Evolutionary conservation across 495 filamentous ascomycete species (phyloP), one percentile per base, ranked within the genome.

Genomic region (Aspergillus asperescens): DNA sequence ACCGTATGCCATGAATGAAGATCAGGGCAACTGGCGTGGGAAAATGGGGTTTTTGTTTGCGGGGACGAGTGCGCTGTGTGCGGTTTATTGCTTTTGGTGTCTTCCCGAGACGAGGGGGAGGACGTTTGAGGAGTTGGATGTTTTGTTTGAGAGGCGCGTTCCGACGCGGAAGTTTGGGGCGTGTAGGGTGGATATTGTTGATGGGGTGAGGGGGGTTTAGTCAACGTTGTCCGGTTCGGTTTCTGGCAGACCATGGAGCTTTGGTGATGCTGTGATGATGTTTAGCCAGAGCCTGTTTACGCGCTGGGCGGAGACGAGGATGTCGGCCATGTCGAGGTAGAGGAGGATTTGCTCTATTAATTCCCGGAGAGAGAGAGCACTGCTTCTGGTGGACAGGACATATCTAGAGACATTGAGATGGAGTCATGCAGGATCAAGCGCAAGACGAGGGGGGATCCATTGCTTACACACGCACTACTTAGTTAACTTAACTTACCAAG

Each of bases 21-120:
- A 82, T 46, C 64, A 82, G 43, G 82, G 72, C 0, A 75, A 86
- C 56, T 71, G 82, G 70, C 67, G 77, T 34, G 83, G 84, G 4
- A 87, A 88, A 57, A 66, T 84, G 4, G 85, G 82, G 0, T 87
- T 87, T 58, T 75, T 87, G 55, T 87, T 83, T 52, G 78, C 79
- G 6, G 83, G 81, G 0, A 59, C 82, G 5, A 74, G 74, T 10
- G 20, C 62, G 0, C 41, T 74, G 0, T 70, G 66, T 20, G 48
- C 67, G 1, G 32, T 76, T 0, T 78, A 72, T 62, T 67, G 72
- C 16, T 85, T 73, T 43, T 80, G 78, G 50, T 69, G 78, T 16
- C 62, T 87, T 5, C 84, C 84, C 0, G 83, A 87, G 61, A 83
- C 80, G 7, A 80, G 72, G 47, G 80, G 76, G 0, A 62, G 79